Evolutionary conservation across 1,139 yeast species (phyloP).

Genomic region (Lodderomyces theae): DNA sequence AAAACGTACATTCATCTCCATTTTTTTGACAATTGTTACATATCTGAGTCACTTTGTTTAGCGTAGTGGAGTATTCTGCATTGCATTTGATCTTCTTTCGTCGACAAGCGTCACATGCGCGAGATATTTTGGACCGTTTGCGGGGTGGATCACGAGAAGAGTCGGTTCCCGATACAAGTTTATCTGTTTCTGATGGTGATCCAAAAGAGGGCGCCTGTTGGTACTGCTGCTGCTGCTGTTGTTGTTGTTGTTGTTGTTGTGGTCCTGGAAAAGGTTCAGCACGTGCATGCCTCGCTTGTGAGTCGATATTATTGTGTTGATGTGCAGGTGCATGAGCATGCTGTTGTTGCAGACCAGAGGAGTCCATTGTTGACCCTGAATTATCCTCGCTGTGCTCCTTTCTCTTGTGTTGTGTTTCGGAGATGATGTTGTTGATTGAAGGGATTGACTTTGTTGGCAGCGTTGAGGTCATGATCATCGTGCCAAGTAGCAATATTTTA

Average conservation of each 20-base stretch:
- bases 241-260: slow-evolving; percentile 4
- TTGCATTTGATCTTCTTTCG: slow-evolving; percentile 63
- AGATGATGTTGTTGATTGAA: slow-evolving; percentile 2
- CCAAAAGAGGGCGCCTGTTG: background rate
- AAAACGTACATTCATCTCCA: slow-evolving; percentile 57
- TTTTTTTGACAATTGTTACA: slow-evolving; percentile 60
- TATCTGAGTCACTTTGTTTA: slow-evolving; percentile 44
- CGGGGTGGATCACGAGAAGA: slow-evolving; percentile 31
- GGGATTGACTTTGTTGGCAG: slow-evolving; percentile 2
- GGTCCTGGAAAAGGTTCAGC: background rate
- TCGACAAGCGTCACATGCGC: slow-evolving; percentile 70
- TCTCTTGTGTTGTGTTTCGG: slow-evolving; percentile 3
- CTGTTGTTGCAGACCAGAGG: background rate
- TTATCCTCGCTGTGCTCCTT: background rate
- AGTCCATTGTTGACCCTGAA: background rate
- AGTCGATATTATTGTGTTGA: background rate
- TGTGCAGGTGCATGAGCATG: background rate
- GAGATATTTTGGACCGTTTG: slow-evolving; percentile 61
- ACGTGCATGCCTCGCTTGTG: background rate
- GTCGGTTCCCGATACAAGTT: too few relatives aligned
- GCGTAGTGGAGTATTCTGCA: slow-evolving; percentile 45
- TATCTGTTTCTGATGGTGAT: too few relatives aligned
- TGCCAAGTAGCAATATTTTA: background rate
- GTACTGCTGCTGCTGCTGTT: background rate
- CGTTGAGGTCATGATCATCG: slow-evolving; percentile 6